These are phyloP conservation scores for Aspergillus sp. DNA, from an alignment of 2,329 filamentous ascomycete genomes.

Conservation along the genomic window DNA sequence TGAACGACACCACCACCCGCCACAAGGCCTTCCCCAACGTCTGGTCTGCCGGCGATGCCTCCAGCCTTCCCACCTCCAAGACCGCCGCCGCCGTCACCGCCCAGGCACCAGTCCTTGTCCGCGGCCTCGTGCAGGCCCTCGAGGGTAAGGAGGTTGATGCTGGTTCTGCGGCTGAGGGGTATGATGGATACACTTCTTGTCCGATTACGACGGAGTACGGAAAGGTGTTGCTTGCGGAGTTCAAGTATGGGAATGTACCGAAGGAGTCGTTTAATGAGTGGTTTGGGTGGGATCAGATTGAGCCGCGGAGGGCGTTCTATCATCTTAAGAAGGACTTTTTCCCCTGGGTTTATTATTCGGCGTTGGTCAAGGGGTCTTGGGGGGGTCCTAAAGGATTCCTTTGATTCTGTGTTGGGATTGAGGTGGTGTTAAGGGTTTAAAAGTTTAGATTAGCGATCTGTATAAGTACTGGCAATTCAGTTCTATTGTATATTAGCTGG, in stretches of 20 bases:
- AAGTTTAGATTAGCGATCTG: no score
- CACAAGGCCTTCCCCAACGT: slow-evolving; percentile 52
- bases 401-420: no score
- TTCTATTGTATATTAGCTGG: no score
- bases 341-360: slow-evolving; percentile 58
- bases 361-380: slow-evolving; percentile 58
- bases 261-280: slow-evolving; percentile 55
- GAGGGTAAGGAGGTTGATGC: slow-evolving; percentile 40
- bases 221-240: slow-evolving; percentile 59
- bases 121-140: slow-evolving; percentile 41
- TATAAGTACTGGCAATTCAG: no score
- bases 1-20: slow-evolving; percentile 47
- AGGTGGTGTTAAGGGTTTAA: no score
- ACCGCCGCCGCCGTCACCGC: slow-evolving; percentile 50
- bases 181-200: slow-evolving; percentile 53
- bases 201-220: slow-evolving; percentile 52
- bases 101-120: slow-evolving; percentile 46
- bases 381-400: slow-evolving; percentile 49
- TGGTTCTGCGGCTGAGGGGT: slow-evolving; percentile 21
- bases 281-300: slow-evolving; percentile 53
- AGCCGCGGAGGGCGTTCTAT: slow-evolving; percentile 53
- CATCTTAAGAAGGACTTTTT: slow-evolving; percentile 62
- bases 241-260: slow-evolving; percentile 57
- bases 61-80: slow-evolving; percentile 54
- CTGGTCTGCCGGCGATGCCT: slow-evolving; percentile 55